Conservation (phyloP, 306 rosid species). For the Cucurbita maxima region DNA sequence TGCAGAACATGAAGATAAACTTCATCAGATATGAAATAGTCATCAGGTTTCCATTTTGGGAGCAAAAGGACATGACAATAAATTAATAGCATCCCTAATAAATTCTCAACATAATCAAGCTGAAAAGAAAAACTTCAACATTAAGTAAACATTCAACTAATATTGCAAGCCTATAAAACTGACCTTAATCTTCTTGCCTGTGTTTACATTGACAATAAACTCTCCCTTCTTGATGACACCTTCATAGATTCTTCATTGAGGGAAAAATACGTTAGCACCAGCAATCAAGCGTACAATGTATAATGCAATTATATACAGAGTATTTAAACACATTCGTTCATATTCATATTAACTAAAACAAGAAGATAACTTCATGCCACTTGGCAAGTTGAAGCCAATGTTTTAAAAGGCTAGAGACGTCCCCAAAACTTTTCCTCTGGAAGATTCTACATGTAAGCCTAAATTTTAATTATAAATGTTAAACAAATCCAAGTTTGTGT, state of each 20-base stretch:
- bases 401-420: not conserved
- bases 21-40: not conserved
- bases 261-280: conserved; percentile 6
- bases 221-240: conserved; percentile 94
- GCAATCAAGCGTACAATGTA: not conserved
- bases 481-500: not conserved
- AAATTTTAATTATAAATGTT: not conserved
- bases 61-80: not conserved
- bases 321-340: not conserved
- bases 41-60: not conserved
- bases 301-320: not conserved
- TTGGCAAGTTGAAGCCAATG: not conserved
- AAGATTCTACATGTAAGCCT: not conserved
- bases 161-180: conserved; percentile 1
- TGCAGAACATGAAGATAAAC: conserved; percentile 14
- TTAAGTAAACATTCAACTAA: not conserved
- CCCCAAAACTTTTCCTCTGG: not conserved
- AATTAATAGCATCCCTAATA: not conserved
- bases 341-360: not conserved
- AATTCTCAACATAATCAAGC: not conserved
- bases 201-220: conserved; percentile 69
- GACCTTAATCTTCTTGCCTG: conserved; percentile 88
- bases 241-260: conserved; percentile 61
- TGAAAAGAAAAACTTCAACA: not conserved
- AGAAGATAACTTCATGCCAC: not conserved